Evolutionary conservation across 305 asterid species (phyloP).

Genomic region (Fraxinus greggii): DNA sequence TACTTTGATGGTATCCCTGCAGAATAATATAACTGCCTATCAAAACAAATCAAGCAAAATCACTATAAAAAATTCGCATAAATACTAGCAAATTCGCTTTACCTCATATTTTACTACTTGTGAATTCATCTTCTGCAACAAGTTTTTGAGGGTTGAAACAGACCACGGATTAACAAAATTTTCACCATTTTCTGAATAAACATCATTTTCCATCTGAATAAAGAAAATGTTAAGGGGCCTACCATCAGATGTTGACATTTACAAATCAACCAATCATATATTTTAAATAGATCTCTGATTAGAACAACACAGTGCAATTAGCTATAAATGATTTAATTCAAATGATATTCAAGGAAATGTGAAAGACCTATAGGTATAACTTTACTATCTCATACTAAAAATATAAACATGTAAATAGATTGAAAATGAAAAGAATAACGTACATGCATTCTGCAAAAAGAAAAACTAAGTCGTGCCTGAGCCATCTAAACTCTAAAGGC

Average conservation of each 20-base stretch:
- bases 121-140: slow-evolving; percentile 46
- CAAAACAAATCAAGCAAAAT: slow-evolving; percentile 6
- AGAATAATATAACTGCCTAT: slow-evolving; percentile 17
- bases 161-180: slow-evolving; percentile 76
- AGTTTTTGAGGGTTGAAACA: slow-evolving; percentile 40
- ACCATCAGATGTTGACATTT: slow-evolving; percentile 18
- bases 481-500: neutral
- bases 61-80: slow-evolving; percentile 4
- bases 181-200: slow-evolving; percentile 39
- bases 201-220: slow-evolving; percentile 42
- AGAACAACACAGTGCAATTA: neutral
- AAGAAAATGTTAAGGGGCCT: slow-evolving; percentile 22
- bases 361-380: neutral
- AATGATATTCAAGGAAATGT: slow-evolving; percentile 3
- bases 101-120: slow-evolving; percentile 54
- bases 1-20: slow-evolving; percentile 71
- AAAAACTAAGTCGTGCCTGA: neutral
- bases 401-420: neutral
- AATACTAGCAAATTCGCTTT: slow-evolving; percentile 12
- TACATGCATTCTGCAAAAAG: neutral
- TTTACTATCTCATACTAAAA: neutral
- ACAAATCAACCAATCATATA: neutral
- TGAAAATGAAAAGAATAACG: neutral
- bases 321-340: slow-evolving; percentile 6
- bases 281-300: slow-evolving; percentile 3